phyloP scores from a whole-genome alignment of 2,329 filamentous ascomycete species.

The Emmonsiellopsis sp. region DNA sequence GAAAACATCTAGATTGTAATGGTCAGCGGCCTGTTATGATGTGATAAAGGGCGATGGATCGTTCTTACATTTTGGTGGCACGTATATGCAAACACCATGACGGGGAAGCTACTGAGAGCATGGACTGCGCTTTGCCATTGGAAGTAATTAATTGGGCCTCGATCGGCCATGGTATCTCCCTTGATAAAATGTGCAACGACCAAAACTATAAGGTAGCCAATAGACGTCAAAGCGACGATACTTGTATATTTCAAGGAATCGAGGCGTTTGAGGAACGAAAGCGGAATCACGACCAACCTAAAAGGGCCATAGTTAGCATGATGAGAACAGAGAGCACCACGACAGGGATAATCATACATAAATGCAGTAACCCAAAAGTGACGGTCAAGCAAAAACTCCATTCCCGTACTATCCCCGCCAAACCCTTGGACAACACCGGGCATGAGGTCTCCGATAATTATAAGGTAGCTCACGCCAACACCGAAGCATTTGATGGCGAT shows the following conservation, averaged over 20 bases:
- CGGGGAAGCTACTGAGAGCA: constrained; percentile 76
- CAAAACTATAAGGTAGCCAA: constrained; percentile 85
- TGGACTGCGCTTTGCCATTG: constrained; percentile 71
- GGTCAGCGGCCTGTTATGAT: constrained; percentile 18
- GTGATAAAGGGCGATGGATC: neutral
- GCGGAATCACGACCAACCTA: constrained; percentile 82
- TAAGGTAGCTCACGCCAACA: constrained; percentile 92
- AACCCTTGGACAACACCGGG: constrained; percentile 85
- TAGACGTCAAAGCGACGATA: constrained; percentile 80
- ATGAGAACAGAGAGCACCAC: neutral
- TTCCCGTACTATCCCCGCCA: constrained; percentile 50
- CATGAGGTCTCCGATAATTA: constrained; percentile 98
- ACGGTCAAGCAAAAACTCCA: constrained; percentile 73
- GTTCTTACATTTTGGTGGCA: constrained; percentile 88
- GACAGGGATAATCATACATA: constrained; percentile 50
- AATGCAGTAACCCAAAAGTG: constrained; percentile 98
- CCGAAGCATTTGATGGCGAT: constrained; percentile 98
- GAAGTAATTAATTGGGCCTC: constrained; percentile 66
- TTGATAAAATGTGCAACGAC: constrained; percentile 85
- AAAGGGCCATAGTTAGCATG: constrained; percentile 1
- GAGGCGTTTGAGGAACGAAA: constrained; percentile 82
- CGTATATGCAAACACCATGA: constrained; percentile 98
- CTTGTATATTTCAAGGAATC: constrained; percentile 98
- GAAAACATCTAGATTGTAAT: constrained; percentile 73
- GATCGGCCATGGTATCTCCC: constrained; percentile 64